These are phyloP conservation scores for Oryza longistaminata DNA, from an alignment of 176 grass and related monocot species.

Conservation along the genomic window DNA sequence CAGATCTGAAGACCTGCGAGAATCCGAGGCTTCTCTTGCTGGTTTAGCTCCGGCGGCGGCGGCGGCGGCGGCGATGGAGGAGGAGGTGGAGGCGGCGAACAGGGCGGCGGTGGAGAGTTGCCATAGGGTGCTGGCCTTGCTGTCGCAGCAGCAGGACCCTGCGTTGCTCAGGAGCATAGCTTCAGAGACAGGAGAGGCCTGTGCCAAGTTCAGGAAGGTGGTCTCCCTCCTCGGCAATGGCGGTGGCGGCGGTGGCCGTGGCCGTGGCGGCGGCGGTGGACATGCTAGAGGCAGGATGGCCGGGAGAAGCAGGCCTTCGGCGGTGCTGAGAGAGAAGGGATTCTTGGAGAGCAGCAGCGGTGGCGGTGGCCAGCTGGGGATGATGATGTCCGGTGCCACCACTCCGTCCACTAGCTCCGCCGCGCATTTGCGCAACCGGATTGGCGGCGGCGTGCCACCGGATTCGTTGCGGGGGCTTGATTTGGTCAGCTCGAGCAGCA, in stretches of 20 bases:
- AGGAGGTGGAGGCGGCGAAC: conserved; percentile 76
- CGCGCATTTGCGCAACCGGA: conserved; percentile 37
- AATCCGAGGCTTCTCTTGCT: background rate
- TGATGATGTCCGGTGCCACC: conserved; percentile 9
- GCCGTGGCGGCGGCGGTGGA: conserved; percentile 17
- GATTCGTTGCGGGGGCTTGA: conserved; percentile 4
- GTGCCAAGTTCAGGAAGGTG: conserved; percentile 83
- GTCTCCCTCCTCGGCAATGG: conserved; percentile 50
- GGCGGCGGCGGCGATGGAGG: conserved; percentile 50
- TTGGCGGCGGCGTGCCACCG: background rate
- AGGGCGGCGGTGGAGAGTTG: conserved; percentile 78
- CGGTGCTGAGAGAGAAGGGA: conserved; percentile 43
- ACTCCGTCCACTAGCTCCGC: conserved; percentile 39
- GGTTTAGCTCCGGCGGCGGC: background rate
- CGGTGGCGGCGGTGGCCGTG: background rate
- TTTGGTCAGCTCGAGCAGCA: conserved; percentile 42
- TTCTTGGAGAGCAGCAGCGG: conserved; percentile 43
- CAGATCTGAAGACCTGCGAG: conserved; percentile 40
- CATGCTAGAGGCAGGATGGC: conserved; percentile 67
- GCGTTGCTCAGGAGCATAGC: conserved; percentile 51
- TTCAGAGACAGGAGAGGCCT: conserved; percentile 61
- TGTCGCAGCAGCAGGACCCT: conserved; percentile 59
- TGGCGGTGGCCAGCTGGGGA: background rate
- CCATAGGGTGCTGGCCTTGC: conserved; percentile 65
- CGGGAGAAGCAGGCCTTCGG: conserved; percentile 35